Evolutionary conservation across 2,329 filamentous ascomycete species (phyloP).

Genomic region (Hypocrella siamensis): DNA sequence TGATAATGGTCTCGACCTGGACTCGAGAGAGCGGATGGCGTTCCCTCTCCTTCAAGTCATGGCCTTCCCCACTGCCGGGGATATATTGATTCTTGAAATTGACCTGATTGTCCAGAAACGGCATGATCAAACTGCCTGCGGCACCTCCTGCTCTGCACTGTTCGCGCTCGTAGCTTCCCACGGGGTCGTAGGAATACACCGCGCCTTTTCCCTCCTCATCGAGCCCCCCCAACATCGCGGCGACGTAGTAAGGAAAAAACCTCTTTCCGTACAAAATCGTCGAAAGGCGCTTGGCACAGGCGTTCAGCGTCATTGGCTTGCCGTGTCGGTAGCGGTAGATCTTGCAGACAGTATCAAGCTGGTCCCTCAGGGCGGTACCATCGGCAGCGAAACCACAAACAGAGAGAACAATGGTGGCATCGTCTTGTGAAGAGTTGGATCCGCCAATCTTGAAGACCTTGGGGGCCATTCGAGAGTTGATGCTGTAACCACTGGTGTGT

Average conservation of each 20-base stretch:
- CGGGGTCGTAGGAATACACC: slow-evolving; percentile 93
- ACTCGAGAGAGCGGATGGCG: slow-evolving; percentile 53
- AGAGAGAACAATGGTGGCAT: slow-evolving; percentile 75
- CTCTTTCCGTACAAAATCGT: slow-evolving; percentile 95
- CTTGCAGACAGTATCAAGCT: slow-evolving; percentile 87
- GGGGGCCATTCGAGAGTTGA: slow-evolving; percentile 89
- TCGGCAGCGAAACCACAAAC: slow-evolving; percentile 95
- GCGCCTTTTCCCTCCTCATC: slow-evolving; percentile 92
- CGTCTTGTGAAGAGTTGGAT: slow-evolving; percentile 69
- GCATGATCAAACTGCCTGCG: slow-evolving; percentile 90
- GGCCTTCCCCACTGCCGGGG: slow-evolving; percentile 69
- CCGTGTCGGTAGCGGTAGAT: slow-evolving; percentile 98
- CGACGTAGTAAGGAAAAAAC: slow-evolving; percentile 98
- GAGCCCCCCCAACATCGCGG: slow-evolving; percentile 83
- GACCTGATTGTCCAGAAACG: slow-evolving; percentile 98
- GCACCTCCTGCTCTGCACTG: slow-evolving; percentile 89
- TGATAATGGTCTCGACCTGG: slow-evolving; percentile 74
- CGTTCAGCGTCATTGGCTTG: slow-evolving; percentile 88
- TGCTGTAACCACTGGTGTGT: slow-evolving; percentile 91
- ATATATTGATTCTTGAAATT: slow-evolving; percentile 99
- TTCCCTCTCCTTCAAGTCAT: slow-evolving; percentile 59
- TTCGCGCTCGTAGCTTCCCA: slow-evolving; percentile 94
- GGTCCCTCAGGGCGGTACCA: slow-evolving; percentile 83
- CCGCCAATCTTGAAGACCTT: slow-evolving; percentile 98
- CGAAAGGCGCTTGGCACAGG: slow-evolving; percentile 85